Conservation (phyloP, 2,329 filamentous ascomycete species). For the Talaromyces albobiverticillius region DNA sequence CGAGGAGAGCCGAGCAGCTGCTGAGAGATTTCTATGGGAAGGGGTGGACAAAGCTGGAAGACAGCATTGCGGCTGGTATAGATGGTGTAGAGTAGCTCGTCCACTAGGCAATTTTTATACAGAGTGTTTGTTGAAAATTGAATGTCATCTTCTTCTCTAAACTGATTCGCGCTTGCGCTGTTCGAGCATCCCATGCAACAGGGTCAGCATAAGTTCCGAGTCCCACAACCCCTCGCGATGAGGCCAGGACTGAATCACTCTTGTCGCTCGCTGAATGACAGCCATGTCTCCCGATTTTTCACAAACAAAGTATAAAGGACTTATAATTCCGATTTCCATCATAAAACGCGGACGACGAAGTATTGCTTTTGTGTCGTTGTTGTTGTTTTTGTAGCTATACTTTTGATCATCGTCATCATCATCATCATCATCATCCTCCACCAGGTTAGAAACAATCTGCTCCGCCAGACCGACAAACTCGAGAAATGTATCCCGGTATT, state of each 20-base stretch:
- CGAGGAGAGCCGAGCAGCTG: constrained; percentile 23
- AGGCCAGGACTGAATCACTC: constrained; percentile 23
- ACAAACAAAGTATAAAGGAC: constrained; percentile 29
- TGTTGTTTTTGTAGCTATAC: too few relatives aligned
- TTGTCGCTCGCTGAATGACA: constrained; percentile 25
- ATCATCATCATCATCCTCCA: background rate
- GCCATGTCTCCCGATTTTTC: constrained; percentile 26
- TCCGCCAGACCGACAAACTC: background rate
- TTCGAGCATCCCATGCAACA: background rate
- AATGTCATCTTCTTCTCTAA: too few relatives aligned
- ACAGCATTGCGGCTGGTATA: constrained; percentile 9
- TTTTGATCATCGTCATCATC: background rate
- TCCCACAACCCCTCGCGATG: constrained; percentile 35
- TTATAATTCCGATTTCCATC: constrained; percentile 29
- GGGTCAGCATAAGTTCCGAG: constrained; percentile 20
- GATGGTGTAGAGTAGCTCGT: background rate
- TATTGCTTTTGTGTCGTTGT: too few relatives aligned
- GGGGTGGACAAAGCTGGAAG: constrained; percentile 24
- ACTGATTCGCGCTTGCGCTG: too few relatives aligned
- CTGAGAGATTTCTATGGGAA: constrained; percentile 22
- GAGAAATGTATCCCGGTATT: background rate
- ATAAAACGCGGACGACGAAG: constrained; percentile 16
- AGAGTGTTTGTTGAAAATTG: too few relatives aligned
- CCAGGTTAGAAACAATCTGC: background rate
- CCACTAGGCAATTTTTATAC: too few relatives aligned